Evolutionary conservation across 106 monocot genomes (phyloP).

Genomic region (Narthecium ossifragum): DNA sequence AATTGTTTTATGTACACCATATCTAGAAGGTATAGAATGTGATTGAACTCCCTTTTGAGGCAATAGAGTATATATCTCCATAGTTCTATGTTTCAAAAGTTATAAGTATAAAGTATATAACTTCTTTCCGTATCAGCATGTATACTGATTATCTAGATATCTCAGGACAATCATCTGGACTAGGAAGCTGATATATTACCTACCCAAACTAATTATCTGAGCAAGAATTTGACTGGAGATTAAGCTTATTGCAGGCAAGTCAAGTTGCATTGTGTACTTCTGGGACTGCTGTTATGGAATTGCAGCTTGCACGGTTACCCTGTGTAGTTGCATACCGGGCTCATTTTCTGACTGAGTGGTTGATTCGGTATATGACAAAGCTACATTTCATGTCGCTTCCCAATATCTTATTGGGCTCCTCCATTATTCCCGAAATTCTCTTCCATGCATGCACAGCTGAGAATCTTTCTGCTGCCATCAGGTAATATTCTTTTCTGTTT

Average conservation of each 20-base stretch:
- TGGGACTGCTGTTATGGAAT: constrained; percentile 83
- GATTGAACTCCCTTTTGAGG: too few species aligned
- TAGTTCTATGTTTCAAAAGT: too few species aligned
- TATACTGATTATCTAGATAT: too few species aligned
- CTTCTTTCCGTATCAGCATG: too few species aligned
- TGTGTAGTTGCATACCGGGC: constrained; percentile 88
- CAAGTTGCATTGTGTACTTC: constrained; percentile 84
- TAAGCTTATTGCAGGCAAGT: constrained; percentile 82
- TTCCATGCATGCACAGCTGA: constrained; percentile 58
- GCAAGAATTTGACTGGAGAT: too few species aligned
- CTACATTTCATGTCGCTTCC: constrained; percentile 79
- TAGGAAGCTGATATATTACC: too few species aligned
- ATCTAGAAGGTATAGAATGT: too few species aligned
- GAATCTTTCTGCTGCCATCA: constrained; percentile 47
- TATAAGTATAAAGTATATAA: too few species aligned
- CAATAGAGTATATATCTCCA: too few species aligned
- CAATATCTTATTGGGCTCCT: constrained; percentile 76
- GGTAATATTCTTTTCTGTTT: constrained; percentile 28
- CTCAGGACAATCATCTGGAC: too few species aligned
- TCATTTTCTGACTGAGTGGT: constrained; percentile 81
- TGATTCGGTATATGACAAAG: constrained; percentile 59
- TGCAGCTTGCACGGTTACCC: constrained; percentile 71
- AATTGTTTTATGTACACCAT: too few species aligned
- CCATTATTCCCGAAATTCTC: constrained; percentile 72
- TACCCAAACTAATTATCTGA: too few species aligned